Percentiles rank a stretch among this genome's conserved stretches.
phyloP scores from a whole-genome alignment of 495 filamentous ascomycete species.

The Collariella sp. region DNA sequence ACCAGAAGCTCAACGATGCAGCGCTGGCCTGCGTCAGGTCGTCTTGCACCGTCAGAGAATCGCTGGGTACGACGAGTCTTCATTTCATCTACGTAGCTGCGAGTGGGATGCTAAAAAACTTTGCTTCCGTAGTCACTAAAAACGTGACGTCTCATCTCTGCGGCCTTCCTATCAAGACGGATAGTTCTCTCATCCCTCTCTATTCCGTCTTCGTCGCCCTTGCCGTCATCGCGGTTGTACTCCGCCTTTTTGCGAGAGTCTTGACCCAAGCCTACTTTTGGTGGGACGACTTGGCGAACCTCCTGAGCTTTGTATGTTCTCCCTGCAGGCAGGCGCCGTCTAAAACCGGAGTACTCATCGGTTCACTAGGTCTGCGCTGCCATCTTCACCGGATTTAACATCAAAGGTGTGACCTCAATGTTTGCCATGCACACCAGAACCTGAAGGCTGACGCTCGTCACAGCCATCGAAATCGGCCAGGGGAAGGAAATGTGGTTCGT shows the following conservation, averaged over 20 bases:
- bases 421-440: too few relatives aligned
- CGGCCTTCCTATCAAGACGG: background rate
- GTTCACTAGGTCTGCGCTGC: constrained; percentile 10
- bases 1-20: background rate
- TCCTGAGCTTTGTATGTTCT: constrained; percentile 15
- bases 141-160: constrained; percentile 15
- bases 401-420: background rate
- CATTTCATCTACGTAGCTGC: background rate
- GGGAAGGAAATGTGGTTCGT: constrained; percentile 43
- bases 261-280: constrained; percentile 24
- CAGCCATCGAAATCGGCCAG: constrained; percentile 32
- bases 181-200: constrained; percentile 11
- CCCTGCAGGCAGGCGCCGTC: background rate
- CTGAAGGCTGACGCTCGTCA: background rate
- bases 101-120: background rate
- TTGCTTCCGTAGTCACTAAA: constrained; percentile 11
- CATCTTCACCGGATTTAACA: constrained; percentile 7
- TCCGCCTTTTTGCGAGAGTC: constrained; percentile 20
- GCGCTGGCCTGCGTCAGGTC: constrained; percentile 5
- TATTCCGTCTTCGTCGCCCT: constrained; percentile 16
- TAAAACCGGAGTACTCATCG: background rate
- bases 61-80: constrained; percentile 5
- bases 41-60: constrained; percentile 15
- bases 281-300: constrained; percentile 26
- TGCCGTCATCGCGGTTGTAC: constrained; percentile 13